Evolutionary conservation across 257 asterid genomes (phyloP).

Genomic region (Fraxinus pennsylvanica): DNA sequence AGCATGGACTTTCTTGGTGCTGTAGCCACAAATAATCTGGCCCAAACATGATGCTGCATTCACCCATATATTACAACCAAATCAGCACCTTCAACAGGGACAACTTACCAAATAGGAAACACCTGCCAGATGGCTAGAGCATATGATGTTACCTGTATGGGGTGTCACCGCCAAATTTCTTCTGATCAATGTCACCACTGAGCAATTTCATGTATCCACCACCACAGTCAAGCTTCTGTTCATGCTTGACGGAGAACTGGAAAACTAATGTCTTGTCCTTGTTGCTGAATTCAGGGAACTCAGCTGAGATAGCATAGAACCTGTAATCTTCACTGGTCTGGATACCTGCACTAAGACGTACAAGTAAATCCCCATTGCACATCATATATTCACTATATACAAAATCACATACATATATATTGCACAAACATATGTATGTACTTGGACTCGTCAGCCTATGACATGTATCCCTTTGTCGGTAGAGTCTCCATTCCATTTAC

Average conservation of each 20-base stretch:
- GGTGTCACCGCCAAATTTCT: constrained; percentile 92
- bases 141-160: constrained; percentile 66
- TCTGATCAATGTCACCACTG: constrained; percentile 84
- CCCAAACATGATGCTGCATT: constrained; percentile 95
- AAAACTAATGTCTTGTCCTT: constrained; percentile 79
- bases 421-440: neutral
- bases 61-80: constrained; percentile 8
- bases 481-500: constrained; percentile 87
- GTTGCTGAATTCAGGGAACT: constrained; percentile 93
- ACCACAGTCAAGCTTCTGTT: constrained; percentile 98
- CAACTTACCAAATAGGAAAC: neutral
- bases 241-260: constrained; percentile 95
- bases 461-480: constrained; percentile 61
- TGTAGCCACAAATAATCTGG: constrained; percentile 91
- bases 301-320: constrained; percentile 94
- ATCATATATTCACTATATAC: neutral
- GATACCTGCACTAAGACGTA: constrained; percentile 69
- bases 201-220: constrained; percentile 99
- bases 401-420: neutral
- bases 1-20: constrained; percentile 83
- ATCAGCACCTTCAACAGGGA: constrained; percentile 25
- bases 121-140: neutral
- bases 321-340: constrained; percentile 92
- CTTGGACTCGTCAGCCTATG: neutral
- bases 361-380: neutral